These are phyloP conservation scores for Coemansia sp. DNA, from an alignment of 192 early-diverging fungal genomes.

Conservation along the genomic window DNA sequence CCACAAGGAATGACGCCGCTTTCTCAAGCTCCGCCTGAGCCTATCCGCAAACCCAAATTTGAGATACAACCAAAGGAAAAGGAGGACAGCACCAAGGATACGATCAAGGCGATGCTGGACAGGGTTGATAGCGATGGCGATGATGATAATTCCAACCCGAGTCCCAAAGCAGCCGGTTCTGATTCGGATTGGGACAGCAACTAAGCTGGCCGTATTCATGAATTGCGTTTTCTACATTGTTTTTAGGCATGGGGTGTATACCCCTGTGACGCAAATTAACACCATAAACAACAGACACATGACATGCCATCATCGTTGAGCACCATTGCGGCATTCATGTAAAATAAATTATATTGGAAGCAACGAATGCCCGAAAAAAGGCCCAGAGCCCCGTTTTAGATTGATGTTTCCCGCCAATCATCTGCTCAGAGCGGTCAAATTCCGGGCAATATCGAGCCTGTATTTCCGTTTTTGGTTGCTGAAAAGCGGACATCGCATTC, in stretches of 20 bases:
- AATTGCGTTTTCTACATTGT: not conserved
- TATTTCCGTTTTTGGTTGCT: not conserved
- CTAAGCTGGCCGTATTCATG: not conserved
- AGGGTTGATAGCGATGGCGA: conserved; percentile 22
- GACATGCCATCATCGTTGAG: no score
- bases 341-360: not conserved
- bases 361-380: conserved; percentile 10
- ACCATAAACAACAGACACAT: not conserved
- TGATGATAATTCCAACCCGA: not conserved
- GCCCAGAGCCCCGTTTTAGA: not conserved
- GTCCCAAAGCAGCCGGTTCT: conserved; percentile 1
- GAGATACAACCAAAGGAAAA: conserved; percentile 10
- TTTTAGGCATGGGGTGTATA: no score
- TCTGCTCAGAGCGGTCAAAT: no score
- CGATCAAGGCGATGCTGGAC: conserved; percentile 37
- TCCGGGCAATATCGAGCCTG: not conserved
- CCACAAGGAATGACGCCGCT: conserved; percentile 55
- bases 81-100: conserved; percentile 31
- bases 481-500: not conserved
- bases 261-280: no score
- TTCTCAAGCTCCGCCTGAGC: conserved; percentile 49
- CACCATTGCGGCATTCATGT: no score
- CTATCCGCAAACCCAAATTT: conserved; percentile 8
- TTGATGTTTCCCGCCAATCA: not conserved
- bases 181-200: conserved; percentile 30